These are phyloP conservation scores for Talaromyces trachyspermus DNA, from an alignment of 495 filamentous ascomycete species.

Conservation along the genomic window DNA sequence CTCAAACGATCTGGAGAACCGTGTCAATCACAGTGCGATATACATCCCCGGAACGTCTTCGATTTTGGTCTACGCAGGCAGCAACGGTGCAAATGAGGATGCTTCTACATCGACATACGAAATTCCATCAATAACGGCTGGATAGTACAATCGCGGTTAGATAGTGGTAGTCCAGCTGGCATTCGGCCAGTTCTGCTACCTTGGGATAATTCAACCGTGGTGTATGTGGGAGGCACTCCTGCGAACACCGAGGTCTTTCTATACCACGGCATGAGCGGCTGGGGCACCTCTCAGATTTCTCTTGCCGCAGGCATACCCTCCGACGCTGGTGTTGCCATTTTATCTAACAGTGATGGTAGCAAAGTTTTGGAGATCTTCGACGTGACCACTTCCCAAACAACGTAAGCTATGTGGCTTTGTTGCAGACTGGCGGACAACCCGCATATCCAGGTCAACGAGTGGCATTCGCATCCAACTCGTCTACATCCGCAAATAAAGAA, in stretches of 20 bases:
- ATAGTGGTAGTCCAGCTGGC: conserved; percentile 52
- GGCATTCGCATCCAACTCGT: conserved; percentile 21
- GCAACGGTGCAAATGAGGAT: conserved; percentile 42
- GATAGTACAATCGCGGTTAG: conserved; percentile 40
- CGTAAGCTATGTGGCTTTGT: conserved; percentile 58
- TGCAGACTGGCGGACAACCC: conserved; percentile 38
- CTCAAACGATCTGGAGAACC: conserved; percentile 53
- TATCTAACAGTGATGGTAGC: conserved; percentile 67
- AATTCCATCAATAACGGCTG: conserved; percentile 54
- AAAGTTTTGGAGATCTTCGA: conserved; percentile 81
- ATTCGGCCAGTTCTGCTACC: conserved; percentile 64
- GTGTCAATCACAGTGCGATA: conserved; percentile 64
- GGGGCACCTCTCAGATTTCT: conserved; percentile 55
- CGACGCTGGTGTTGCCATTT: conserved; percentile 53
- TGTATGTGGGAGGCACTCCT: conserved; percentile 67
- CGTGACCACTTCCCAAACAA: conserved; percentile 67
- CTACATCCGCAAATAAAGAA: conserved; percentile 11
- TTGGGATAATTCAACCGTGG: conserved; percentile 65
- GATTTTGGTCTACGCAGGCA: conserved; percentile 78
- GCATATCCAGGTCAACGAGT: conserved; percentile 27
- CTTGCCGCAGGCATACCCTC: conserved; percentile 51
- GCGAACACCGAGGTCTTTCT: conserved; percentile 59
- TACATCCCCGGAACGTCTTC: conserved; percentile 64
- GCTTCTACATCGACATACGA: conserved; percentile 70
- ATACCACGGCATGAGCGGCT: conserved; percentile 51